Base-by-base conservation (phyloP, 2,329 filamentous ascomycete genomes). In the Aspergillus sp. region DNA sequence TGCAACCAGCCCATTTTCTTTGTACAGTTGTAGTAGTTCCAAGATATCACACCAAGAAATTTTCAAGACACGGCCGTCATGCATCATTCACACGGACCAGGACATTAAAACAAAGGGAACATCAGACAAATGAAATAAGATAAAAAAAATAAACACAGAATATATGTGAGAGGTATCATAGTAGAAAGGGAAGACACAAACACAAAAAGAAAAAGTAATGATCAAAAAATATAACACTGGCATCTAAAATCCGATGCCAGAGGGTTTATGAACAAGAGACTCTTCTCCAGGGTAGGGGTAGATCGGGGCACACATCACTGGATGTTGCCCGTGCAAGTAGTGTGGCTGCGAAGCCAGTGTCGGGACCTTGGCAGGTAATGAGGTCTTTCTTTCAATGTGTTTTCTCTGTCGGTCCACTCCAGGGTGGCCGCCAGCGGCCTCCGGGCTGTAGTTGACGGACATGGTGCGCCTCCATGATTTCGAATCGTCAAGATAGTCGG, bases 381-480 rank as follows among this genome's bases (percentile, higher is more conserved):
- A 54, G 46, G 42, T 50, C 54, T 49, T 51, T 13, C 49, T 42
- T 13, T 52, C 42, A 7, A 50, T 11, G 33, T 43, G 39, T 29
- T 50, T 54, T 19, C 45, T 45, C 29, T 51, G 52, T 32, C 51
- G 56, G 31, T 51, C 50, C 26, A 49, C 42, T 34, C 50, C 49
- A 26, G 48, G 37, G 40, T 52, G 44, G 11, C 44, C 47, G 19
- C 42, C 41, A 30, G 45, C 39, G 19, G 44, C 39, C 32, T 52
- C 49, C 13, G 51, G 47, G 12, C 39, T 42, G 44, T 62, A 61
- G 10, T 60, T 52, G n/a, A 58, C 47, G 26, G 58, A 56, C 45
- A 59, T 52, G 26, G 53, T 51, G 5, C 58, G 60, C 37, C 58
- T 57, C 60, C 60, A 66, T 12, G 53, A 46, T 46, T 59, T 64